A percentile compares a stretch with the other conserved stretches of the same genome.
Evolutionary conservation across 345 rosid species (phyloP).

Genomic region (Combretum micranthum): DNA sequence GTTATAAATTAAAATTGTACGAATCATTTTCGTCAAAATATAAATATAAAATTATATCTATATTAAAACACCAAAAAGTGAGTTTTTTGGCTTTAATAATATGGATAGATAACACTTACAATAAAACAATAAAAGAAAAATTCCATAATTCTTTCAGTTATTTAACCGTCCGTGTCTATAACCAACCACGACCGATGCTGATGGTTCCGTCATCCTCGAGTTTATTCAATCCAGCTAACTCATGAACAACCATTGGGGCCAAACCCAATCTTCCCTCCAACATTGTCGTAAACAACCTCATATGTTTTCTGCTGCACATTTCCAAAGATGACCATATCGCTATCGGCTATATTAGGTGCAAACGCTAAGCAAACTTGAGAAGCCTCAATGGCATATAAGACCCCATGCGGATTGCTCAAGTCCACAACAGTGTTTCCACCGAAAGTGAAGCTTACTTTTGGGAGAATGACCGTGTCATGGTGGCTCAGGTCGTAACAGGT

Average conservation of each 20-base stretch:
- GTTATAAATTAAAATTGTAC: too few relatives aligned
- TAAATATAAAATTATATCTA: too few relatives aligned
- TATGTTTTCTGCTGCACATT: constrained; percentile 19
- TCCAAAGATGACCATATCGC: constrained; percentile 10
- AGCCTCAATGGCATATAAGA: neutral
- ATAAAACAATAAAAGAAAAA: too few relatives aligned
- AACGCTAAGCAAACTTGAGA: constrained; percentile 17
- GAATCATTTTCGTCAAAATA: too few relatives aligned
- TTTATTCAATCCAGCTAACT: neutral
- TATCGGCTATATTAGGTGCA: neutral
- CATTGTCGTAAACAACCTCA: constrained; percentile 19
- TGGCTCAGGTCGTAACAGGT: constrained; percentile 25
- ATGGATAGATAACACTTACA: too few relatives aligned
- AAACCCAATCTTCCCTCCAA: constrained; percentile 14
- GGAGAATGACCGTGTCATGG: neutral
- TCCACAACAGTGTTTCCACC: constrained; percentile 7
- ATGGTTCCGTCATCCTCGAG: neutral
- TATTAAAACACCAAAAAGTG: too few relatives aligned
- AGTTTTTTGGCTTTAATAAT: too few relatives aligned
- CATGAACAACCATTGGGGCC: constrained; percentile 11
- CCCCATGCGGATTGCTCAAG: constrained; percentile 9
- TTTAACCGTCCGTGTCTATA: too few relatives aligned
- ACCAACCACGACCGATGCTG: too few relatives aligned
- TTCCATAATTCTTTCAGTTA: too few relatives aligned
- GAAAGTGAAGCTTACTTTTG: constrained; percentile 13